A percentile compares a stretch with the other conserved stretches of the same genome.
Conservation (phyloP, 225 moss, liverwort and hornwort species). For the Ulota crispa region DNA sequence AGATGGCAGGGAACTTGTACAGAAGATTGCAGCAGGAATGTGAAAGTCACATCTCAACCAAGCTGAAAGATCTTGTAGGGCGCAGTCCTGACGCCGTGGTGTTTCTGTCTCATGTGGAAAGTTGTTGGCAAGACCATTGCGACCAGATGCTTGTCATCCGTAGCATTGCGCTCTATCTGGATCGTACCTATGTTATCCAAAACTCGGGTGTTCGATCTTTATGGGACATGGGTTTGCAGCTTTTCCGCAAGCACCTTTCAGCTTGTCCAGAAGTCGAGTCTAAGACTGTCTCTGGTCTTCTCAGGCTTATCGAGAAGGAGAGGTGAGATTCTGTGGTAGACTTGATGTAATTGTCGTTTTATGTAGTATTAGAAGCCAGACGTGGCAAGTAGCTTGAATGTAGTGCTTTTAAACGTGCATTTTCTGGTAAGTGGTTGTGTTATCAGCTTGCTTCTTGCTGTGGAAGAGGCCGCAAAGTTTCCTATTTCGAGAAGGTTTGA, state of each 20-base stretch:
- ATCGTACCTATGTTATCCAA: slow-evolving; percentile 97
- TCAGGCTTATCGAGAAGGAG: slow-evolving; percentile 94
- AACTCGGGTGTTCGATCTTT: slow-evolving; percentile 93
- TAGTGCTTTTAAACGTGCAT: neutral
- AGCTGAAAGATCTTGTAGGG: slow-evolving; percentile 75
- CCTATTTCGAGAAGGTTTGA: neutral
- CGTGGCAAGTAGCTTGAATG: neutral
- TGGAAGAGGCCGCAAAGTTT: neutral
- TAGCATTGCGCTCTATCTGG: slow-evolving; percentile 94
- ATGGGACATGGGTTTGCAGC: slow-evolving; percentile 99
- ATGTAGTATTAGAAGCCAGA: slow-evolving; percentile 4
- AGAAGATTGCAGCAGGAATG: slow-evolving; percentile 94
- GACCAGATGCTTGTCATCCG: slow-evolving; percentile 99
- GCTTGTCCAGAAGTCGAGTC: slow-evolving; percentile 96
- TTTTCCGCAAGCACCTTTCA: slow-evolving; percentile 92
- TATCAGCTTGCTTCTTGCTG: slow-evolving; percentile 2
- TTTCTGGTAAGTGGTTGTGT: neutral
- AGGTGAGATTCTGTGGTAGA: slow-evolving; percentile 54
- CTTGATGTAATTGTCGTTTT: neutral
- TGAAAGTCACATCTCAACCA: slow-evolving; percentile 79
- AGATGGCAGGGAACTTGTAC: slow-evolving; percentile 97
- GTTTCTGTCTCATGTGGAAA: slow-evolving; percentile 92
- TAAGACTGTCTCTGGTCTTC: slow-evolving; percentile 87
- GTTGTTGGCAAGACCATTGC: slow-evolving; percentile 99
- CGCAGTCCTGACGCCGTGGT: slow-evolving; percentile 97